Evolutionary conservation across 2,329 filamentous ascomycete genomes (phyloP).

Genomic region (Pseudonectria buxi): DNA sequence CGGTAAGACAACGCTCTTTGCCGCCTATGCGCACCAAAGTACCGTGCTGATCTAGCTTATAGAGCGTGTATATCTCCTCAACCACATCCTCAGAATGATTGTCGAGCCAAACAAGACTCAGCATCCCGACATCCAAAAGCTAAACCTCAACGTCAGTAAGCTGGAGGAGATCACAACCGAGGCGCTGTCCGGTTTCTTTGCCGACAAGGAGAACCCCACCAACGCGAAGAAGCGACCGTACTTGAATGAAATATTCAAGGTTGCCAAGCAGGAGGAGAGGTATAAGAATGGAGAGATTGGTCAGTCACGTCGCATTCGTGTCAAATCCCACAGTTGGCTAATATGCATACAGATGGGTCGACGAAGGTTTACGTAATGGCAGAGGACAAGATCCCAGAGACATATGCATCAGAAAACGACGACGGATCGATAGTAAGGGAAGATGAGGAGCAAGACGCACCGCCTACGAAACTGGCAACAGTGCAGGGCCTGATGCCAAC

Average conservation of each 20-base stretch:
- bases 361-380: constrained; percentile 44
- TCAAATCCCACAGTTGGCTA: constrained; percentile 2
- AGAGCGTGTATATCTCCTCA: constrained; percentile 55
- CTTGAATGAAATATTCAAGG: constrained; percentile 55
- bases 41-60: constrained; percentile 1
- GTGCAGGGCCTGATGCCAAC: constrained; percentile 30
- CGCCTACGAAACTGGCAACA: constrained; percentile 28
- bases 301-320: constrained; percentile 24
- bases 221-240: constrained; percentile 50
- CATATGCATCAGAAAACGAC: constrained; percentile 43
- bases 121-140: constrained; percentile 45
- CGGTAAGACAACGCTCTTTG: constrained; percentile 36
- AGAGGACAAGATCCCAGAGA: constrained; percentile 44
- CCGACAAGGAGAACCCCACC: constrained; percentile 42
- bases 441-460: constrained; percentile 34
- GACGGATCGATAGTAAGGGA: constrained; percentile 35
- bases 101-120: constrained; percentile 43
- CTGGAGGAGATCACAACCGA: constrained; percentile 54
- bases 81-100: constrained; percentile 54
- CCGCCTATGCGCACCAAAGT: no score
- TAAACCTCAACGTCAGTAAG: constrained; percentile 46
- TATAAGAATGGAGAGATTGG: constrained; percentile 52
- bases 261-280: constrained; percentile 50
- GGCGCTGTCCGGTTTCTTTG: constrained; percentile 50
- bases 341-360: constrained; percentile 34